A percentile compares a stretch with the other conserved stretches of the same genome.
phyloP scores from a whole-genome alignment of 768 basidiomycete species.

The Gloeostereum incarnatum region DNA sequence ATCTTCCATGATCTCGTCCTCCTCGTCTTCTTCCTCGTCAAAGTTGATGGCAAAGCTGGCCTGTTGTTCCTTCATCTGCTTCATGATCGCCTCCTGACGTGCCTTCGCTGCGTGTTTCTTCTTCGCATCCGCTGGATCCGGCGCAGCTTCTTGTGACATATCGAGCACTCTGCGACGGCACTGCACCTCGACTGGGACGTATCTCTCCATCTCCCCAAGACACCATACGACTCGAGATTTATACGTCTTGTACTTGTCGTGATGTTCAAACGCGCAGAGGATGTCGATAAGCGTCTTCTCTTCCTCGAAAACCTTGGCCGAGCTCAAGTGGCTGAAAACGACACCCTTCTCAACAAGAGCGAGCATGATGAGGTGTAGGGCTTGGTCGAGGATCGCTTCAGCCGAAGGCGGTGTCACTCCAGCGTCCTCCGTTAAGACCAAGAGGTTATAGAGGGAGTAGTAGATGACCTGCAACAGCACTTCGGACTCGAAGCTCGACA shows the following conservation, averaged over 20 bases:
- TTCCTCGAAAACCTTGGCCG: slow-evolving; percentile 45
- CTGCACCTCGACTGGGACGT: slow-evolving; percentile 50
- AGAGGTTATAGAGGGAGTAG: slow-evolving; percentile 69
- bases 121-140: slow-evolving; percentile 56
- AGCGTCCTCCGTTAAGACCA: slow-evolving; percentile 51
- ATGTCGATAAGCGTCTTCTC: slow-evolving; percentile 58
- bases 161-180: slow-evolving; percentile 35
- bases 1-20: slow-evolving; percentile 55
- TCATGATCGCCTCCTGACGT: slow-evolving; percentile 90
- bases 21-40: slow-evolving; percentile 61
- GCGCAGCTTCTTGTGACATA: slow-evolving; percentile 21
- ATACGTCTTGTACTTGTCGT: slow-evolving; percentile 69
- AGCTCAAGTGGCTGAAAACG: slow-evolving; percentile 51
- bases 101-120: slow-evolving; percentile 84
- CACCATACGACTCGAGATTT: slow-evolving; percentile 69
- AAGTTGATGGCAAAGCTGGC: slow-evolving; percentile 77
- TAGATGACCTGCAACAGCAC: slow-evolving; percentile 76
- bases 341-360: slow-evolving; percentile 64
- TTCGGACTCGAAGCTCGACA: slow-evolving; percentile 57
- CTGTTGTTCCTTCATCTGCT: slow-evolving; percentile 91
- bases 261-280: slow-evolving; percentile 69
- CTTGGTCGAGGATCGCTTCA: slow-evolving; percentile 87
- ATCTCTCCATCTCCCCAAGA: slow-evolving; percentile 44
- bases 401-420: slow-evolving; percentile 63
- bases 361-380: slow-evolving; percentile 79